Base-by-base conservation (phyloP, 306 rosid genomes). In the Acacia confusa region DNA sequence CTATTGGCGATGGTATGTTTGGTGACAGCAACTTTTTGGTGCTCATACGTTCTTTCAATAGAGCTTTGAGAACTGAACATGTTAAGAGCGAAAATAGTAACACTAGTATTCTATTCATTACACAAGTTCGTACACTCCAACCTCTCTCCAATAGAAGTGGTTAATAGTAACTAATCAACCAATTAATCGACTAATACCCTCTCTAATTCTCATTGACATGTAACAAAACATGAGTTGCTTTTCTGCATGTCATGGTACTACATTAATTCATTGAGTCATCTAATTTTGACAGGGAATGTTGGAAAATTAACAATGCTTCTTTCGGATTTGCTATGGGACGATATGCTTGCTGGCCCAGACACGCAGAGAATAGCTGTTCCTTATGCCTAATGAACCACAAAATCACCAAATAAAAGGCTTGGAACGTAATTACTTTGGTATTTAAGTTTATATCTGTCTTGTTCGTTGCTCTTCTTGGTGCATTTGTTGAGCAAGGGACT, bases 271-370 rank as follows among this genome's bases (percentile, higher is more conserved):
- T 55, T 53, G 64, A 30, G 36, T 38, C 67, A 34, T 52, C 74
- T 64, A 16, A 34, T 28, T 80, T 47, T 75, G 25, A 71, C 96
- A 95, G 98, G 97, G 53, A 85, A 17, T 19, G 94, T 90, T 24
- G 99, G 99, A 75, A 94, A 90, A 77, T 55, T 93, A 86, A 92
- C 98, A 30, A 89, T 93, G 97, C 83, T 80, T 2, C 90, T 95
- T 20, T 90, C 97, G 0, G 85, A 95, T 88, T 87, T 95, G 82
- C 81, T 95, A 67, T 92, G 98, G 96, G 82, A 89, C 17, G 96
- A 95, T 78, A 93, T 95, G 99, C 86, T 85, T 41, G 86, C 90
- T 5, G 99, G 98, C 32, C 86, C 94, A 4, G 90, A 81, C 74
- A 82, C 84, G 32, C 89, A 85, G 74, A 95, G 96, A 84, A 77